A percentile compares a stretch with the other conserved stretches of the same genome.
Conservation (phyloP, 345 rosid species). For the Salix purpurea region DNA sequence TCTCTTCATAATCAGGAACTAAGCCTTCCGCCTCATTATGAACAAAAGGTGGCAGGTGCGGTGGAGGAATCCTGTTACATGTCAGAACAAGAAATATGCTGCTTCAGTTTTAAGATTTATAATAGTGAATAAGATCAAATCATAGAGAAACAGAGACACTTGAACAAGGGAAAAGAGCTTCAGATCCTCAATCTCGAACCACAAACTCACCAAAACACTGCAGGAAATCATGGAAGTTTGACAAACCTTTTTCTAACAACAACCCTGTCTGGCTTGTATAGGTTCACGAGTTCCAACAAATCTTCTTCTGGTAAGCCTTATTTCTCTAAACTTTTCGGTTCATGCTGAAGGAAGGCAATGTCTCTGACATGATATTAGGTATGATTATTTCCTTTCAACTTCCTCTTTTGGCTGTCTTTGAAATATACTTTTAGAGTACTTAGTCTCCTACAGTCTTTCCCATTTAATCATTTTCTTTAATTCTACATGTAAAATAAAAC, state of each 20-base stretch:
- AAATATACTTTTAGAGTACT: constrained; percentile 80
- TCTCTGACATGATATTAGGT: constrained; percentile 95
- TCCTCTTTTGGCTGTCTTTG: constrained; percentile 96
- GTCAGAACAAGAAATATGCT: not conserved
- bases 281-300: constrained; percentile 73
- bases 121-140: not conserved
- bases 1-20: constrained; percentile 84
- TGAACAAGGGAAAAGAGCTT: not conserved
- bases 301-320: constrained; percentile 65
- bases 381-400: constrained; percentile 86
- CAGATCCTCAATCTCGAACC: constrained; percentile 59
- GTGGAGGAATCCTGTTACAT: constrained; percentile 65
- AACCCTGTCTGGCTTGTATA: constrained; percentile 56
- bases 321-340: constrained; percentile 90
- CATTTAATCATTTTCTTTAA: not conserved
- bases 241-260: constrained; percentile 70
- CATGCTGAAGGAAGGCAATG: constrained; percentile 71
- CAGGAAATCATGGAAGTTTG: not conserved
- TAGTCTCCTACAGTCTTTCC: constrained; percentile 47
- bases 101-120: too few relatives aligned
- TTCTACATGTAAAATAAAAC: not conserved
- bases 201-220: not conserved
- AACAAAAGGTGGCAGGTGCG: constrained; percentile 86
- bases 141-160: not conserved
- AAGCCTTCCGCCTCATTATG: constrained; percentile 88